Evolutionary conservation across 1,284 basidiomycete species (phyloP).

Genomic region (Apiotrichum brassicae): DNA sequence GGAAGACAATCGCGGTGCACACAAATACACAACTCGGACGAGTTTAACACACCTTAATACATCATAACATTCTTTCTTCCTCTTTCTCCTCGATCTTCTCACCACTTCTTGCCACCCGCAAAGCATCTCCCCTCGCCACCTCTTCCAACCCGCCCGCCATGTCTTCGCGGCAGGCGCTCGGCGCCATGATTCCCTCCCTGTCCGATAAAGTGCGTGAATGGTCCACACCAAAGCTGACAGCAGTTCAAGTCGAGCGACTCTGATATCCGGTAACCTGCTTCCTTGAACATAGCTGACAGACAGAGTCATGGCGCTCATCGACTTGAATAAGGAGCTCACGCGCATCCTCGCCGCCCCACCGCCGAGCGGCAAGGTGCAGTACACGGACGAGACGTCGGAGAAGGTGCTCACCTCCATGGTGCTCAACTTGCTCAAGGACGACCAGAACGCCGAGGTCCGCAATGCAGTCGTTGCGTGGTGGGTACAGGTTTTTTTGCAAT

Average conservation of each 20-base stretch:
- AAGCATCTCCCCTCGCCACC: too few relatives aligned
- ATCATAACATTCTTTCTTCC: too few relatives aligned
- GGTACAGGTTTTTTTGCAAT: constrained; percentile 3
- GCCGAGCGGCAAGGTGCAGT: constrained; percentile 7
- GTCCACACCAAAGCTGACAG: neutral
- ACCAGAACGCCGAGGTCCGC: constrained; percentile 88
- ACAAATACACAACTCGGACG: too few relatives aligned
- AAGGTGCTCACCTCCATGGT: constrained; percentile 73
- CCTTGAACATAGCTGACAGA: neutral
- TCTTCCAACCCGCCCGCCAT: too few relatives aligned
- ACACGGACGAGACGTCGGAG: constrained; percentile 73
- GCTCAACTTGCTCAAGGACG: constrained; percentile 77
- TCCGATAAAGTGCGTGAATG: constrained; percentile 15
- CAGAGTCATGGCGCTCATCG: constrained; percentile 92
- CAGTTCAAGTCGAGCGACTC: constrained; percentile 41
- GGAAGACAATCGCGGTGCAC: too few relatives aligned
- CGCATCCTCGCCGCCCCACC: constrained; percentile 52
- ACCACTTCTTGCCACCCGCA: too few relatives aligned
- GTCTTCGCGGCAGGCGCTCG: constrained; percentile 10
- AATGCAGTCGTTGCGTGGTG: constrained; percentile 94
- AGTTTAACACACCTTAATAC: too few relatives aligned
- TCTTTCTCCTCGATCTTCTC: too few relatives aligned
- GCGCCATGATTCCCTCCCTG: constrained; percentile 14
- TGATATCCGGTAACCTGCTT: constrained; percentile 30
- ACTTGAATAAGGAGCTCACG: constrained; percentile 78